Conservation (phyloP, 78 protist species). For the Diacronema lutheri region DNA sequence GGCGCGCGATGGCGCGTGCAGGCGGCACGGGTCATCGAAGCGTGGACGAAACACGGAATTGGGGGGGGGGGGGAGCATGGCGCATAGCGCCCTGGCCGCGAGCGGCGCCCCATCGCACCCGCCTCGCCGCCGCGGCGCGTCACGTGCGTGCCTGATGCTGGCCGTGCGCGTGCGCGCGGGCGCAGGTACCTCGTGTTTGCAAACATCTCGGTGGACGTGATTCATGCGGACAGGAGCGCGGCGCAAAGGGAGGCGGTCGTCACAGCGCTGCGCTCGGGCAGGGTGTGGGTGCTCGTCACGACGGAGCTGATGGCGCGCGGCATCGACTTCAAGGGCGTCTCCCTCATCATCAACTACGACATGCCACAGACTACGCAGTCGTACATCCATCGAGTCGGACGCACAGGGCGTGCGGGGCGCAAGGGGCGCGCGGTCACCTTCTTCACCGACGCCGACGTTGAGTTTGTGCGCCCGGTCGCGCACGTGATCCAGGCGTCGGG, state of each 20-base stretch:
- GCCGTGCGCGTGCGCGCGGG: no score
- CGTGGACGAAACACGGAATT: no score
- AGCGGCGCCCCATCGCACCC: background rate
- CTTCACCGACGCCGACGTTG: conserved; percentile 72
- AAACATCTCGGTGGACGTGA: conserved; percentile 46
- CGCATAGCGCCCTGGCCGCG: no score
- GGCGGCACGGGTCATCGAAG: no score
- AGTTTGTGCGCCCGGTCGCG: conserved; percentile 63
- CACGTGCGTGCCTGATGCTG: no score
- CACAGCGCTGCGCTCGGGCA: conserved; percentile 73
- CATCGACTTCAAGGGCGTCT: conserved; percentile 90
- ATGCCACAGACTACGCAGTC: conserved; percentile 72
- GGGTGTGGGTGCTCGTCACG: conserved; percentile 84
- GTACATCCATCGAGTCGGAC: conserved; percentile 72
- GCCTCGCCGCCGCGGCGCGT: background rate
- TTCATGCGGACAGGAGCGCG: conserved; percentile 66
- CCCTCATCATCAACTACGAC: conserved; percentile 88
- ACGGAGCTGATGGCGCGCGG: conserved; percentile 97
- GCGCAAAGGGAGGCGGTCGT: conserved; percentile 73
- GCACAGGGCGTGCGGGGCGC: conserved; percentile 93
- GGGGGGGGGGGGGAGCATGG: no score
- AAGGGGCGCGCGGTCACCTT: conserved; percentile 83
- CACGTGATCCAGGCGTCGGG: conserved; percentile 72
- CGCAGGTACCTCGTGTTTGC: no score
- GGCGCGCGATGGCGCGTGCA: no score